Evolutionary conservation across 345 rosid species (phyloP).

Genomic region (Melaleuca alternifolia): DNA sequence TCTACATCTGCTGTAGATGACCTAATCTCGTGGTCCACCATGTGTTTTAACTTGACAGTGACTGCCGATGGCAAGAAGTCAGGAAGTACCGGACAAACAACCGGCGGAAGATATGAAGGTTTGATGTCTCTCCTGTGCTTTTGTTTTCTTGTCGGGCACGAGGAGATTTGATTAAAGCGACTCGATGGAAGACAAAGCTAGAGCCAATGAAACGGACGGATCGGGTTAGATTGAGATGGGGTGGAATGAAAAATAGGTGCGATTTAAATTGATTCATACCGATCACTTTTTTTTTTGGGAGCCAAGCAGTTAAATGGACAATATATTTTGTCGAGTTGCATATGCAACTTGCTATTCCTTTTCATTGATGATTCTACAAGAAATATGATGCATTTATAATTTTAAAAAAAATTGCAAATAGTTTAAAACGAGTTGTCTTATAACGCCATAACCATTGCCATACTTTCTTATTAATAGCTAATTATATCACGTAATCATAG

Average conservation of each 20-base stretch:
- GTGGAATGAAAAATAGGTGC: neutral
- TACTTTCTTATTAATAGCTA: no score
- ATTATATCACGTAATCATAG: no score
- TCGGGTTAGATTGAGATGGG: neutral
- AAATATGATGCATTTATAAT: no score
- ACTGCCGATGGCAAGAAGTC: neutral
- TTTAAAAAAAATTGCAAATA: no score
- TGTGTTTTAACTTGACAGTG: neutral
- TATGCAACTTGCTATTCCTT: no score
- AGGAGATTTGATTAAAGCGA: neutral
- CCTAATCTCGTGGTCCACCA: neutral
- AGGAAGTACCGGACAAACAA: neutral
- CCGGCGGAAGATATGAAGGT: neutral
- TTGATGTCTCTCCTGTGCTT: neutral
- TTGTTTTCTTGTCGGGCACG: neutral
- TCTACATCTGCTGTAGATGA: fast-evolving
- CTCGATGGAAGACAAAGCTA: neutral
- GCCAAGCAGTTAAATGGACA: fast-evolving
- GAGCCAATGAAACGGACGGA: no score
- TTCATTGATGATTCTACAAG: no score
- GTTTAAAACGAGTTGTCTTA: no score
- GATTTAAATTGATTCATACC: neutral
- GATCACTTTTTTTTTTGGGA: neutral
- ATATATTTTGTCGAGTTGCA: no score
- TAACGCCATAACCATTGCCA: no score